Percentiles rank a stretch among this genome's conserved stretches.
These are phyloP conservation scores for Colletotrichum nymphaeae DNA, from an alignment of 2,329 filamentous ascomycete genomes.

Conservation along the genomic window DNA sequence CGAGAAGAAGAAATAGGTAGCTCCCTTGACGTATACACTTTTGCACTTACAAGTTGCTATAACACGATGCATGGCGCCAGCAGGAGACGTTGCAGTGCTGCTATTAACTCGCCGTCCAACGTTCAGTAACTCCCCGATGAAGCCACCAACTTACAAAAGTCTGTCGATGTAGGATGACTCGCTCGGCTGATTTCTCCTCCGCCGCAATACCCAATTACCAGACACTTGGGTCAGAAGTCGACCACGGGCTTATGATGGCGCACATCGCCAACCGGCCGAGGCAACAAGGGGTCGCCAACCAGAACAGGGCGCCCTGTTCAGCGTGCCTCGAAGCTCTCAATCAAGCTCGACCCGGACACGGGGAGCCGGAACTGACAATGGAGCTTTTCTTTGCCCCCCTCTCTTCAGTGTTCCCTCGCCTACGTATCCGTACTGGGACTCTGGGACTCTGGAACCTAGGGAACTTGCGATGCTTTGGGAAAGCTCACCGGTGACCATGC, in stretches of 20 bases:
- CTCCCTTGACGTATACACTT: neutral
- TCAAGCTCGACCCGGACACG: slow-evolving; percentile 23
- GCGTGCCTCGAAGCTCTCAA: slow-evolving; percentile 10
- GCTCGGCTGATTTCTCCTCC: neutral
- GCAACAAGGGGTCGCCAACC: slow-evolving; percentile 17
- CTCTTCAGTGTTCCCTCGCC: slow-evolving; percentile 17
- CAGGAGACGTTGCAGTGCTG: neutral
- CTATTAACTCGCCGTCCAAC: slow-evolving; percentile 1
- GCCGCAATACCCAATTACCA: neutral
- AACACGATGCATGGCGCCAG: neutral
- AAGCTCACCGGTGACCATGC: slow-evolving; percentile 29
- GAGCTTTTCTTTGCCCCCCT: neutral
- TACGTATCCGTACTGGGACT: neutral
- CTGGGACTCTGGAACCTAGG: slow-evolving; percentile 13
- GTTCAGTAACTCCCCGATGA: neutral
- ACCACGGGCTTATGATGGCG: neutral
- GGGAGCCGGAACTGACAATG: slow-evolving; percentile 23
- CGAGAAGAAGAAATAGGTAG: neutral
- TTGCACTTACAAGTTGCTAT: neutral
- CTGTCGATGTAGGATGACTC: slow-evolving; percentile 6
- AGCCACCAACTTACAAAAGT: slow-evolving; percentile 4
- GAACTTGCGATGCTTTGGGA: slow-evolving; percentile 24
- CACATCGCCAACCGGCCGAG: slow-evolving; percentile 1
- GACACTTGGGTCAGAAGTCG: neutral
- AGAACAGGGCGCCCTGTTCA: neutral